Evolutionary conservation across 78 protist genomes (phyloP).

Genomic region (Isochrysis galbana): DNA sequence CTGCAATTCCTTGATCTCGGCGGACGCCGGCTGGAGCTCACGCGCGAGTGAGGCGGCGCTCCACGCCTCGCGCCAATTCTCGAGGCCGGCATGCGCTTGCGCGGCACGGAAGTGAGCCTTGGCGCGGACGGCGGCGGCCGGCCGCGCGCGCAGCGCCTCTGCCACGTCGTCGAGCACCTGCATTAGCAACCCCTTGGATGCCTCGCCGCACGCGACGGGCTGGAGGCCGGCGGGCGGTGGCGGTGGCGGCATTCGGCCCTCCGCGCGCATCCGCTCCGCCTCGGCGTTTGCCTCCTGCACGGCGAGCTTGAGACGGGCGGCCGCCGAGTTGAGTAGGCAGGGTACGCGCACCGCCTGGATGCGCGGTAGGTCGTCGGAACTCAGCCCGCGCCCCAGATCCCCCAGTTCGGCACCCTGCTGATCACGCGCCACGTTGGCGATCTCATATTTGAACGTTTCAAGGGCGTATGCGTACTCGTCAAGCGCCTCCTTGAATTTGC

Average conservation of each 20-base stretch:
- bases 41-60: not conserved
- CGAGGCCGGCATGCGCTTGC: slow-evolving; percentile 24
- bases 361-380: not conserved
- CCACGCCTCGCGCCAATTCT: slow-evolving; percentile 9
- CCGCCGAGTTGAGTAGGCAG: not conserved
- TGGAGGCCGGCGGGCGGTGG: not conserved
- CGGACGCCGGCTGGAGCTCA: not conserved
- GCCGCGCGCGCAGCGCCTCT: not conserved
- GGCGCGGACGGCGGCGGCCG: not conserved
- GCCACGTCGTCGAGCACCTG: not conserved
- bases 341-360: not conserved
- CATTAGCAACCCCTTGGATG: not conserved
- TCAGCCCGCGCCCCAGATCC: not conserved
- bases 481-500: not conserved
- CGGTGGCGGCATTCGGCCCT: no score
- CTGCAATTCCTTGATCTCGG: not conserved
- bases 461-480: not conserved
- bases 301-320: not conserved
- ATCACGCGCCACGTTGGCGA: not conserved
- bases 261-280: not conserved
- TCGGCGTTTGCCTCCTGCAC: not conserved
- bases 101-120: slow-evolving; percentile 14
- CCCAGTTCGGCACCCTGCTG: slow-evolving; percentile 17
- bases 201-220: not conserved
- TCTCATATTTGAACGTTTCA: not conserved